Base-by-base conservation (phyloP, 331 rosid species). In the Quercus tomentella region DNA sequence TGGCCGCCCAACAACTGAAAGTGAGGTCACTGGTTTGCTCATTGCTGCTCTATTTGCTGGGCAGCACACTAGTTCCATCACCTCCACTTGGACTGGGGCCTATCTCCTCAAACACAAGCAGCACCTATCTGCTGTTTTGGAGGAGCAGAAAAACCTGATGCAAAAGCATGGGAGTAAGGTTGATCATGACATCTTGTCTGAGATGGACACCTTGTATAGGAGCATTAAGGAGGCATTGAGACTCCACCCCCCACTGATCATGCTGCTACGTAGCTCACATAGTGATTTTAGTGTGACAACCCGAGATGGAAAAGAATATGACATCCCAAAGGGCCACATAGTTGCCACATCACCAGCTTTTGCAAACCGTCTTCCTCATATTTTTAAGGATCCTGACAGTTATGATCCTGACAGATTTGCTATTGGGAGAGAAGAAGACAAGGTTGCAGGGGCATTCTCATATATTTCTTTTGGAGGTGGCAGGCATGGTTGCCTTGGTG, bases 381-480 rank as follows among this genome's bases (percentile, higher is more conserved):
- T 94, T 67, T 94, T 70, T 79, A 86, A 80, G 75, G 89, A 94
- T 33, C 98, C 98, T 15, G 92, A 94, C 37, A 89, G 79, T 30
- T 94, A 82, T 60, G 93, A 94, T 81, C 97, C 98, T 0, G 91
- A 92, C 33, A 82, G 98, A 43, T 94, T 81, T 83, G 80, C 88
- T 1, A 82, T 75, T 4, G 96, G 97, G 63, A 84, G 96, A 81
- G 98, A 92, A 63, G 98, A 94, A 78, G 98, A 94, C 87, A 94
- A 94, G 90, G 92, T 56, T 2, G 89, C 96, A 1, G 97, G 97
- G 78, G 85, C 94, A 45, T 92, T 94, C 88, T 94, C 97, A 0
- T 90, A 90, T 76, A 92, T 94, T 80, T 94, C 97, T 2, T 94
- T 94, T 60, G 98, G 98, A 78, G 98, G 98, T 1, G 98, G 98